Percentiles rank a stretch among this genome's conserved stretches.
phyloP scores from a whole-genome alignment of 306 rosid genomes.

The Gastrolobium villosum region DNA sequence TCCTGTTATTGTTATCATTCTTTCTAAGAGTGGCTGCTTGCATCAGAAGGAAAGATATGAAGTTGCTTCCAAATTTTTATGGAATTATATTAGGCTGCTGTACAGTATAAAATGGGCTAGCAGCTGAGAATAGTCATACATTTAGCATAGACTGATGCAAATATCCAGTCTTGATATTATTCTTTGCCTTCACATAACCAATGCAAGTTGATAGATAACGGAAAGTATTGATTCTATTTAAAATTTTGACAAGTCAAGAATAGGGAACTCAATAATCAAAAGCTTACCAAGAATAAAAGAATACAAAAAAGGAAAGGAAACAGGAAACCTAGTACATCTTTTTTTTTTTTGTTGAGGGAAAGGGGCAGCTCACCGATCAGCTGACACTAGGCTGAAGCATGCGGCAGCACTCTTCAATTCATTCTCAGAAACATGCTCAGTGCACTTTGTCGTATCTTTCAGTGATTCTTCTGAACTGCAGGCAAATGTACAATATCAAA shows the following conservation, averaged over 20 bases:
- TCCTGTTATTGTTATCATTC: neutral
- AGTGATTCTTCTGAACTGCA: conserved; percentile 79
- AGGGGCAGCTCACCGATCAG: conserved; percentile 49
- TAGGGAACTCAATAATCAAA: conserved; percentile 30
- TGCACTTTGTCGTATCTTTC: conserved; percentile 68
- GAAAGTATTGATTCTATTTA: conserved; percentile 44
- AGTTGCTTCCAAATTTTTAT: conserved; percentile 27
- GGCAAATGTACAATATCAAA: conserved; percentile 14
- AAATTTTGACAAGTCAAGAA: conserved; percentile 31
- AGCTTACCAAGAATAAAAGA: conserved; percentile 42
- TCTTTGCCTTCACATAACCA: conserved; percentile 42
- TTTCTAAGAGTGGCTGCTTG: neutral
- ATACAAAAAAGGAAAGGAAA: conserved; percentile 29
- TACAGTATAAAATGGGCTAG: conserved; percentile 7
- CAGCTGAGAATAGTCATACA: conserved; percentile 27
- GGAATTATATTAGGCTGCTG: conserved; percentile 3
- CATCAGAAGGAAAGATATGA: conserved; percentile 38
- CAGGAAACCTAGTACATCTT: conserved; percentile 42
- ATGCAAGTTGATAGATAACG: conserved; percentile 38
- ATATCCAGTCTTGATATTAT: conserved; percentile 42
- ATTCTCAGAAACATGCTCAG: conserved; percentile 62
- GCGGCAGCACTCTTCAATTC: conserved; percentile 85
- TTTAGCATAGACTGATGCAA: conserved; percentile 23
- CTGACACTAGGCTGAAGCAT: conserved; percentile 79
- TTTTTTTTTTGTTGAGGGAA: conserved; percentile 32